Percentiles rank a stretch among this genome's conserved stretches.
phyloP scores from a whole-genome alignment of 176 grass and related monocot genomes.

The Alopecurus myosuroides region DNA sequence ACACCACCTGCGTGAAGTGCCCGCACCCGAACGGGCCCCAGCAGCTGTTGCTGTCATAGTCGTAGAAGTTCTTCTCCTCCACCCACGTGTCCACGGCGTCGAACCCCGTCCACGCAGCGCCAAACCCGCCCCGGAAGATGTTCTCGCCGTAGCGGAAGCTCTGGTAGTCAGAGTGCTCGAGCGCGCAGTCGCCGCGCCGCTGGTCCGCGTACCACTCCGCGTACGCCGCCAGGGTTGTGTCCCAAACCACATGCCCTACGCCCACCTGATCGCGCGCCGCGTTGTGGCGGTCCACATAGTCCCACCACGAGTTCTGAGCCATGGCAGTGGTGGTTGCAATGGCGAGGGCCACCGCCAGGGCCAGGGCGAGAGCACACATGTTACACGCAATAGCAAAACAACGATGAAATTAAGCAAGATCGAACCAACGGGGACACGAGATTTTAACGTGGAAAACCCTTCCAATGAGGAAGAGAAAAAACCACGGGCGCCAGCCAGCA shows the following conservation, averaged over 20 bases:
- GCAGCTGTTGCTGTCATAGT: neutral
- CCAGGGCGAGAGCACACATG: neutral
- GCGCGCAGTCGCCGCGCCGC: neutral
- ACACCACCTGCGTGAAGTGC: constrained; percentile 52
- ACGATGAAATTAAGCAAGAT: no score
- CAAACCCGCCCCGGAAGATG: neutral
- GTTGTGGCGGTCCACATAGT: constrained; percentile 40
- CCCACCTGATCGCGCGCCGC: constrained; percentile 12
- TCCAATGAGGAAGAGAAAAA: no score
- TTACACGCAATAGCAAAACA: no score
- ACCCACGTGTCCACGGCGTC: constrained; percentile 28
- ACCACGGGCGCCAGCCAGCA: no score
- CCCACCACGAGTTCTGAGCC: constrained; percentile 36
- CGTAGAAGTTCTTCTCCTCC: constrained; percentile 31
- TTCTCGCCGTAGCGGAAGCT: neutral
- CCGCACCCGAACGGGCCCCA: constrained; percentile 4
- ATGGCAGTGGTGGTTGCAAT: neutral
- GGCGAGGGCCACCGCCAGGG: neutral
- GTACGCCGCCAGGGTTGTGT: neutral
- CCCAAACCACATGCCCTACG: constrained; percentile 11
- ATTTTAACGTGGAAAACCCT: no score
- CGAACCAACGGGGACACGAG: no score
- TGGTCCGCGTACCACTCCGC: constrained; percentile 31
- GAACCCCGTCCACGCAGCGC: neutral
- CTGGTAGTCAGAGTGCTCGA: constrained; percentile 20